phyloP scores from a whole-genome alignment of 805 yeast genomes.

The Tetrapisispora taiwanensis region DNA sequence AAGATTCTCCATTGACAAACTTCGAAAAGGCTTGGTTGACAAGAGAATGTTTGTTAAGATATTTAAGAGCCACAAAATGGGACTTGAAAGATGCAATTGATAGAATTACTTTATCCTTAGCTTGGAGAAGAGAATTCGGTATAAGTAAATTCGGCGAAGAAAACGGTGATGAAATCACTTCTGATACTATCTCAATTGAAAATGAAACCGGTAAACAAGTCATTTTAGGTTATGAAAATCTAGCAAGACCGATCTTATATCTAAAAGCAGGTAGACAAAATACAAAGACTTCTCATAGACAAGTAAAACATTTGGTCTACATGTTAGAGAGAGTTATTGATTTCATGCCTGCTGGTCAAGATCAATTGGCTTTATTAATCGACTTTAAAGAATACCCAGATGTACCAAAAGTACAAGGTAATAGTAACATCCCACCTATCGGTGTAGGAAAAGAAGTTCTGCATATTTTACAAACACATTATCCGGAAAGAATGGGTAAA shows the following conservation, averaged over 20 bases:
- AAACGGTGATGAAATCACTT: conserved; percentile 38
- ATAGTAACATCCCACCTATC: conserved; percentile 75
- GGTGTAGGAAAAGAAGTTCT: conserved; percentile 84
- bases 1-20: conserved; percentile 23
- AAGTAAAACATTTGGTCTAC: conserved; percentile 91
- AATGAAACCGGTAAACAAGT: conserved; percentile 90
- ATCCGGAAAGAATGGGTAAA: conserved; percentile 92
- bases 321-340: conserved; percentile 89
- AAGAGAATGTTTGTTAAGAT: conserved; percentile 81
- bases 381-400: conserved; percentile 74
- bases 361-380: conserved; percentile 78
- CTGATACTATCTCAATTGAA: conserved; percentile 49
- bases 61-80: conserved; percentile 94
- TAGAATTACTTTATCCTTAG: conserved; percentile 65
- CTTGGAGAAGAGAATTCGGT: conserved; percentile 94
- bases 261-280: conserved; percentile 93
- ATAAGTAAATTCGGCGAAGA: conserved; percentile 40
- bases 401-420: conserved; percentile 43
- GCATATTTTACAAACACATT: conserved; percentile 89
- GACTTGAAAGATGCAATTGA: conserved; percentile 54
- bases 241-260: conserved; percentile 84
- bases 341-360: conserved; percentile 95
- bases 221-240: conserved; percentile 82
- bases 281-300: conserved; percentile 80
- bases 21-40: conserved; percentile 88